Evolutionary conservation across 305 asterid species (phyloP).

Genomic region (Solanum hybrid): DNA sequence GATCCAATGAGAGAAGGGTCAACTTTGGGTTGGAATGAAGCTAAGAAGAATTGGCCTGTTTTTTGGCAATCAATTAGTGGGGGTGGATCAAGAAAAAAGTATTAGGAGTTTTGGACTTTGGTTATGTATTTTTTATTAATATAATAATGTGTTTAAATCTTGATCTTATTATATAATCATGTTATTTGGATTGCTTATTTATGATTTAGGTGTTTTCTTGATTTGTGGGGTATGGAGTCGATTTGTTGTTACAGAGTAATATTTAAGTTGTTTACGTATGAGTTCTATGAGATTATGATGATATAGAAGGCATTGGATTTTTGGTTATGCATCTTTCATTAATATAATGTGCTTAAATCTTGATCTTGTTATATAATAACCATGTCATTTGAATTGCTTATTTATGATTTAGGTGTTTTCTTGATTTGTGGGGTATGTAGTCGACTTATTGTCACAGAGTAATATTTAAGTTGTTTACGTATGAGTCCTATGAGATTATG

Average conservation of each 20-base stretch:
- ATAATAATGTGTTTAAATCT: not conserved
- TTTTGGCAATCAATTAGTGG: slow-evolving; percentile 77
- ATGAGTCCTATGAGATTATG: not conserved
- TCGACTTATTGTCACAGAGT: not conserved
- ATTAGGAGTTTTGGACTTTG: slow-evolving; percentile 3
- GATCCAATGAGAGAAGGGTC: slow-evolving; percentile 95
- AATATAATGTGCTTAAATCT: not conserved
- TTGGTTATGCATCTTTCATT: not conserved
- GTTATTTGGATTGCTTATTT: not conserved
- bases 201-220: not conserved
- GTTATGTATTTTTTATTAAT: not conserved
- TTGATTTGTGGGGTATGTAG: not conserved
- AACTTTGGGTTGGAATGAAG: slow-evolving; percentile 84
- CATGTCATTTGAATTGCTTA: not conserved
- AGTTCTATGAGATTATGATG: too few relatives aligned
- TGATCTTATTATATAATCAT: not conserved
- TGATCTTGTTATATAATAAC: not conserved
- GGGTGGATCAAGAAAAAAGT: slow-evolving; percentile 42
- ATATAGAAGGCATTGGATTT: slow-evolving; percentile 16
- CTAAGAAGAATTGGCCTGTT: slow-evolving; percentile 90
- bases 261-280: too few relatives aligned
- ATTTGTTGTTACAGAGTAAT: too few relatives aligned
- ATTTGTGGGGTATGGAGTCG: not conserved
- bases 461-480: not conserved
- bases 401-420: not conserved